Base-by-base conservation (phyloP, 768 basidiomycete species). In the Leccinum boreale region DNA sequence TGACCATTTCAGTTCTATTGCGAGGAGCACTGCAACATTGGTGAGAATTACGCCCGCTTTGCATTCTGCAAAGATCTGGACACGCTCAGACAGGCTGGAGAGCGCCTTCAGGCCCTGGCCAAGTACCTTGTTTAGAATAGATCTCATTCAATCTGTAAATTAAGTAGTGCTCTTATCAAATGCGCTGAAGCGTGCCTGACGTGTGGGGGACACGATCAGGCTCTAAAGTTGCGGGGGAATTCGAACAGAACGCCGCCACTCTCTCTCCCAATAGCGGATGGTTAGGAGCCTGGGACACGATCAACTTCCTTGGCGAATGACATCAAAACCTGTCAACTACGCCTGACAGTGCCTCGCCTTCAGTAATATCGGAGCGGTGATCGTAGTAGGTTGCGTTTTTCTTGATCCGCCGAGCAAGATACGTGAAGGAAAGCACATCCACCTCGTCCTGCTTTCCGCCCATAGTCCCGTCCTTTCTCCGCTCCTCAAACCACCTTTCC, bases 11-110 rank as follows among this genome's bases (percentile, higher is more conserved):
- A 95, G 92, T 98, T 98, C 75, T 98, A 96, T 75, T 94, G 92
- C 67, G 81, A 86, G 63, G 90, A 92, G 56, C 95, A 98, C 68
- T 81, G 85, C 26, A 73, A 74, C 57, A 92, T 97, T 55, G 95
- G 95, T 26, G 94, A 96, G 72, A 86, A 78, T 49, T 96, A 87
- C 68, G 86, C 83, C 21, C 84, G 93, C 56, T 98, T 98, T 70
- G 89, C 94, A 1, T 94, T 97, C 79, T 98, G 97, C 80, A 99
- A 99, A 70, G 96, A 98, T 66, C 61, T 85, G 19, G 92, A 91
- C 44, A 96, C 93, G 0, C 80, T 99, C 15, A 81, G 77, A 58
- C 77, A 75, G 21, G 97, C 97, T n/a, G 87, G 85, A 23, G 87
- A 90, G 66, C 83, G 92, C n/a, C 76, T 99, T 19, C 80, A 87